Evolutionary conservation across 805 yeast species (phyloP), one percentile per base, ranked within the genome.

Genomic region (Hanseniaspora pseudoguilliermondii): DNA sequence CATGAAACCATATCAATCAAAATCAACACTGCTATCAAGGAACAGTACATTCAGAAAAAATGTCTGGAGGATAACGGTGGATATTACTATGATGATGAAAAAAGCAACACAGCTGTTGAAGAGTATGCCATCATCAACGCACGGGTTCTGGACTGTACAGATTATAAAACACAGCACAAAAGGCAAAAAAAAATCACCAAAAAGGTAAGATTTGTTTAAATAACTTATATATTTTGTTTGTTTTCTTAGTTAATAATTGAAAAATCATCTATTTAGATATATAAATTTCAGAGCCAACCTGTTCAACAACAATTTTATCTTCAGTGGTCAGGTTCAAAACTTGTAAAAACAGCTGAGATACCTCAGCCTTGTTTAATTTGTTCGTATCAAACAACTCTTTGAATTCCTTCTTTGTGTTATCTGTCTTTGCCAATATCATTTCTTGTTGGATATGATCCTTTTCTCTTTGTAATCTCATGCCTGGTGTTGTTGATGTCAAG

Each of bases 301-400:
- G 55, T 16, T 51, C 55, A 35, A 51, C 55, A 10, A 10, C 11
- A 11, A 51, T 51, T 10, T 51, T 51, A 9, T 47, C 47, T 18
- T 51, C 55, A 9, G 55, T 32, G 3, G 55, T 34, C 44, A 51
- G 27, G 27, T 35, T 51, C 49, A 51, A 36, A n/a, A 51, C 49
- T 36, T 51, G 55, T 13, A 51, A 23, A 36, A 51, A 51, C 49
- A 51, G 15, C 9, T 51, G 49, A 11, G 55, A 42, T 11, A 59
- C 43, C 4, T 60, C 59, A 9, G 53, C 54, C 34, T 55, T 57
- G 16, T 58, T 57, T 54, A 55, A 32, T 10, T 54, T 58, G 11
- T 47, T 34, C 21, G 54, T 50, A 10, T 25, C 54, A 32, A 55
- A 55, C 11, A 41, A 21, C 16, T 57, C 60, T 20, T 57, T 56